Conservation (phyloP, 2,329 filamentous ascomycete species). For the Penicillium sp. region DNA sequence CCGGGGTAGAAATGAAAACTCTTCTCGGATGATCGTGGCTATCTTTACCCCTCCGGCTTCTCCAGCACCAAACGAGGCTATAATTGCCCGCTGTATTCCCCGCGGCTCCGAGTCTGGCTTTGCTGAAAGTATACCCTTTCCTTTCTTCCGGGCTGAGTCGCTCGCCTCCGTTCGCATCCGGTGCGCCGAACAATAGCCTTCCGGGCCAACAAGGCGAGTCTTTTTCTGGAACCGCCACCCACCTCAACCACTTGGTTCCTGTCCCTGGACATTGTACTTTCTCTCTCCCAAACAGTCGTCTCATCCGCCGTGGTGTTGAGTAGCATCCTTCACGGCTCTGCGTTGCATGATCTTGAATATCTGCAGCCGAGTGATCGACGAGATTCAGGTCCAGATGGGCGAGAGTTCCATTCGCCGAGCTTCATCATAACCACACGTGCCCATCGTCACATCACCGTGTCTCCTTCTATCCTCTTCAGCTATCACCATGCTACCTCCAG, state of each 20-base stretch:
- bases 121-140: constrained; percentile 2
- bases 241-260: background rate
- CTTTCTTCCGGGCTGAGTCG: background rate
- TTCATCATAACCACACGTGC: constrained; percentile 4
- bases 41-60: background rate
- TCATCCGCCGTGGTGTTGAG: too few species aligned
- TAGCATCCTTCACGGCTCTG: too few species aligned
- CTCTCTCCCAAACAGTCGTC: background rate
- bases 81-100: background rate
- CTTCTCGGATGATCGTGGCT: background rate
- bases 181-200: constrained; percentile 8
- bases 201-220: constrained; percentile 1
- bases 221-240: constrained; percentile 12
- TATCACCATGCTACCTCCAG: constrained; percentile 44
- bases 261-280: constrained; percentile 7
- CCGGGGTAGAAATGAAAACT: constrained; percentile 2
- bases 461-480: background rate
- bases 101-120: background rate
- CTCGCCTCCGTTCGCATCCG: constrained; percentile 13
- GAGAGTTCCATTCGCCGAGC: background rate
- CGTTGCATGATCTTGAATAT: constrained; percentile 1
- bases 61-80: too few species aligned
- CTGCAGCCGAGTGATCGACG: constrained; percentile 4
- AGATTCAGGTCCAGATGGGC: constrained; percentile 6
- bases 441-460: background rate